These are phyloP conservation scores for Sindora glabra DNA, from an alignment of 306 rosid species.

Conservation along the genomic window DNA sequence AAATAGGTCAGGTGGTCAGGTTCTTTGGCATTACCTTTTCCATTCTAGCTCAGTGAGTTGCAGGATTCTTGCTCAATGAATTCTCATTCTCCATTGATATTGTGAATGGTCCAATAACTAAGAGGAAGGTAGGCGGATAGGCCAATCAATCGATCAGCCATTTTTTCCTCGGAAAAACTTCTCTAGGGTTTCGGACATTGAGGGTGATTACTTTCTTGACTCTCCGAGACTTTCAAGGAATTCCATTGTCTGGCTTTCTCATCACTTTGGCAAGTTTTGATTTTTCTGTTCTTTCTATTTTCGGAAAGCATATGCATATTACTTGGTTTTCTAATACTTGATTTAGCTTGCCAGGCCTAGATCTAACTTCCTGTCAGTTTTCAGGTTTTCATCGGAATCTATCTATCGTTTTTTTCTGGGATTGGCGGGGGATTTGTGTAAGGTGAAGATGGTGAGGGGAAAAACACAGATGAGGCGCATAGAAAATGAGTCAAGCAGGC, in stretches of 20 bases:
- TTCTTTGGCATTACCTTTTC: conserved; percentile 2
- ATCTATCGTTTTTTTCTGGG: not conserved
- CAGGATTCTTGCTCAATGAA: conserved; percentile 1
- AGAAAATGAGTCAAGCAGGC: conserved; percentile 79
- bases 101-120: not conserved
- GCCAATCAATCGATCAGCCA: conserved; percentile 13
- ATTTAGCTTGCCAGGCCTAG: not conserved
- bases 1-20: conserved; percentile 52
- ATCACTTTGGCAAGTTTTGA: conserved; percentile 14
- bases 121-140: not conserved
- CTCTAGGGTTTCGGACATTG: conserved; percentile 31
- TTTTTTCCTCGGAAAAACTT: not conserved
- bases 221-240: conserved; percentile 10
- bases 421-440: not conserved
- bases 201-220: not conserved
- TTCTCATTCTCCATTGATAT: not conserved
- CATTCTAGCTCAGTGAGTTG: conserved; percentile 7
- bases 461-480: conserved; percentile 92
- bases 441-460: conserved; percentile 61
- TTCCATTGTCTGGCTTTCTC: not conserved
- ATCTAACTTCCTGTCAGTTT: conserved; percentile 7
- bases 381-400: conserved; percentile 6
- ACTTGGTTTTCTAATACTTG: not conserved
- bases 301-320: not conserved
- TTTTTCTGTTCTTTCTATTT: conserved; percentile 20